Evolutionary conservation across 1,284 basidiomycete species (phyloP).

Genomic region (Ceratobasidium sp.): DNA sequence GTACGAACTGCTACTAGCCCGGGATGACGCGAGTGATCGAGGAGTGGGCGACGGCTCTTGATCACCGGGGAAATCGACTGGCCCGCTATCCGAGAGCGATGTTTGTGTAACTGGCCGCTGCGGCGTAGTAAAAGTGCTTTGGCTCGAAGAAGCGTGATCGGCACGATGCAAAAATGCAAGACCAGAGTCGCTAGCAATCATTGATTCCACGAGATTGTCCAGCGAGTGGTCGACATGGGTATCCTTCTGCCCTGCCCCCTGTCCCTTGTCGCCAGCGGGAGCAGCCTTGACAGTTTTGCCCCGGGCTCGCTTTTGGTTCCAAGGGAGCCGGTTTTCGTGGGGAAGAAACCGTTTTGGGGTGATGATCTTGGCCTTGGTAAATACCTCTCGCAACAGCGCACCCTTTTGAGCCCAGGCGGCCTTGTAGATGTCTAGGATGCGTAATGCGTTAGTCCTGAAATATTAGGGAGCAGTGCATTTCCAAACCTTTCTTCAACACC

Average conservation of each 20-base stretch:
- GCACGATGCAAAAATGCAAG: constrained; percentile 3
- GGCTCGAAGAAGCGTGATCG: constrained; percentile 12
- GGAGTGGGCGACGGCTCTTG: constrained; percentile 42
- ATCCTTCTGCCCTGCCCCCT: constrained; percentile 3
- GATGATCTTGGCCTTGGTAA: constrained; percentile 48
- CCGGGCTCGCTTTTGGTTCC: constrained; percentile 36
- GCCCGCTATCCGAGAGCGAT: constrained; percentile 29
- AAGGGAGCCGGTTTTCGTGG: constrained; percentile 26
- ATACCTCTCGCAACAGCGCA: constrained; percentile 49
- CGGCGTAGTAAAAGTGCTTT: constrained; percentile 13
- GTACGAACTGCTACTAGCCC: constrained; percentile 8
- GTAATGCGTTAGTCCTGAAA: not conserved
- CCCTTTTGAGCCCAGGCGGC: constrained; percentile 51
- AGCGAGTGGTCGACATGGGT: constrained; percentile 21
- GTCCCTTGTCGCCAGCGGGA: constrained; percentile 1
- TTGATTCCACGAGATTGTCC: constrained; percentile 18
- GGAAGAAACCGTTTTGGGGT: constrained; percentile 44
- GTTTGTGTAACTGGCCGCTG: constrained; percentile 9
- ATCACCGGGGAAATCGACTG: constrained; percentile 32
- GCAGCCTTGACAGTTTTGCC: constrained; percentile 25
- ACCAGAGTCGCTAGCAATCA: constrained; percentile 18
- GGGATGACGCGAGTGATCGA: constrained; percentile 28
- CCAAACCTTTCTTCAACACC: constrained; percentile 48
- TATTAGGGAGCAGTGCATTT: constrained; percentile 15
- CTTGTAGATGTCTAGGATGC: constrained; percentile 40